Evolutionary conservation across 164 flowering plant species (phyloP), one percentile per base, ranked within the genome.

Genomic region (Protea cynaroides): DNA sequence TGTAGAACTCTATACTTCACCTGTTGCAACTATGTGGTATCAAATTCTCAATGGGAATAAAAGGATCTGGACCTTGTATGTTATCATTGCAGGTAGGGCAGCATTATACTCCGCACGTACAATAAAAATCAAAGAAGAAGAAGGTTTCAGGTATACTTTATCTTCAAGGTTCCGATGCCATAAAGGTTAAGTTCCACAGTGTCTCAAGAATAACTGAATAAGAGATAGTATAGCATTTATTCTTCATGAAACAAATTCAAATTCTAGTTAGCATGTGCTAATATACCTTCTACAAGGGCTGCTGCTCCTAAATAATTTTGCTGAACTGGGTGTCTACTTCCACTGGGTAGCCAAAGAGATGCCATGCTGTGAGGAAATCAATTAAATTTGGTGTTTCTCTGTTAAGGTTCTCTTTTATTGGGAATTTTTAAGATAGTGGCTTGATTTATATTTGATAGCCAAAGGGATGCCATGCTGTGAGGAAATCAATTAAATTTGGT

Each of bases 61-160:
- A 29, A 49, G n/a, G 52, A 46, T 18, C 52, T 49, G 43, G 43
- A 53, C 38, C 8, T 53, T 51, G 38, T 21, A 19, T 69, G 5
- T 29, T 40, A 43, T n/a, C 52, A 25, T 69, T 59, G 59, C 82
- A 91, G 98, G 79, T 77, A 90, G 88, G 46, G 69, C 93, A 62
- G 77, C 77, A 23, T 17, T 94, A 55, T 87, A 81, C 63, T 77
- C 90, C 67, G 99, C 97, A 0, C 85, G 88, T 50, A 74, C 89
- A 14, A 80, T 91, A 64, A 94, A 85, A 78, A 82, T 94, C 21
- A 94, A 87, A 74, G 98, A 90, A 79, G 91, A 78, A 34, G 97
- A 89, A 77, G 89, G 87, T 51, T 75, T 79, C 65, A 87, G 84
- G 98, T 87, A 79, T 60, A 13, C 61, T 51, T 18, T 40, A 34